Percentiles rank a stretch among this genome's conserved stretches.
Evolutionary conservation across 495 filamentous ascomycete genomes (phyloP).

Genomic region (Parmelia sp.): DNA sequence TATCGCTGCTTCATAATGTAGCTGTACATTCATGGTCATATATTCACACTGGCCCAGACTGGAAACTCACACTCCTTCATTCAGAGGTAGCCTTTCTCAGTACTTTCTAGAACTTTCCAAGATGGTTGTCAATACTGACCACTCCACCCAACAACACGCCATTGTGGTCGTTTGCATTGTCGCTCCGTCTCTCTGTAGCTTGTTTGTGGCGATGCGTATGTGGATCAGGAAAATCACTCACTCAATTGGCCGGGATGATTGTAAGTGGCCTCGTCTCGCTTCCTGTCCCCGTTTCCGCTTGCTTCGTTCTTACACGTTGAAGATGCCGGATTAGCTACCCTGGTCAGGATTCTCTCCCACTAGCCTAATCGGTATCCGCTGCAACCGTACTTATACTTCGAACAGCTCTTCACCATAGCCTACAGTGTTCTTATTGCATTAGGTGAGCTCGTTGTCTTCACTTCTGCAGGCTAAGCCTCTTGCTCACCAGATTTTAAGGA

Average conservation of each 20-base stretch:
- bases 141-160: slow-evolving; percentile 3
- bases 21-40: too few relatives aligned
- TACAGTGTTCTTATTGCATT: slow-evolving; percentile 19
- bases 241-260: slow-evolving; percentile 26
- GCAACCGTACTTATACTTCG: neutral
- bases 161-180: slow-evolving; percentile 22
- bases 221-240: slow-evolving; percentile 20
- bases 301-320: slow-evolving; percentile 5
- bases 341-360: slow-evolving; percentile 7
- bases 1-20: too few relatives aligned
- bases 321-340: slow-evolving; percentile 20
- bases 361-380: neutral
- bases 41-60: too few relatives aligned
- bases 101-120: too few relatives aligned
- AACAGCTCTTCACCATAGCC: too few relatives aligned
- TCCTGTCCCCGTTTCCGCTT: neutral
- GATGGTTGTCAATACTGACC: neutral
- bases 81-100: too few relatives aligned
- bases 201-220: slow-evolving; percentile 25
- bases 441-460: slow-evolving; percentile 10
- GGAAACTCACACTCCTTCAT: too few relatives aligned
- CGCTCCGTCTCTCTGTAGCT: slow-evolving; percentile 12
- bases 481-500: neutral
- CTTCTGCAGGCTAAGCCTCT: neutral
- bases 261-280: slow-evolving; percentile 7